These are phyloP conservation scores for Solanum ossicruentum DNA, from an alignment of 257 asterid genomes.

Conservation along the genomic window DNA sequence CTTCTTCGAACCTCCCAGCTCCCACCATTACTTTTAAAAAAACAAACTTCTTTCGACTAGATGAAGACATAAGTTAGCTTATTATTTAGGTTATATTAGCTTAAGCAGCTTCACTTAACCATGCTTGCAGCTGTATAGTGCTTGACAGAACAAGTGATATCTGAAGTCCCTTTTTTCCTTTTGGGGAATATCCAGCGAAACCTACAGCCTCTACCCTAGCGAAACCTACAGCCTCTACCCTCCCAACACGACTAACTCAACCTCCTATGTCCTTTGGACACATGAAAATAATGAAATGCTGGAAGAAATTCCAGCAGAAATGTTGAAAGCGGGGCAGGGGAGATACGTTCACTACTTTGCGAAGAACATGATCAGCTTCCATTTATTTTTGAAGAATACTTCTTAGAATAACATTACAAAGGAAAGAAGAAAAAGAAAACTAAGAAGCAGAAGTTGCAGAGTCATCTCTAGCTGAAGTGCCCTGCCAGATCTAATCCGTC, in stretches of 20 bases:
- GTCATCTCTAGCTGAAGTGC: neutral
- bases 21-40: neutral
- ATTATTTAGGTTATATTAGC: neutral
- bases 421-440: neutral
- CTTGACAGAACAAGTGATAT: neutral
- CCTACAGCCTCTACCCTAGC: neutral
- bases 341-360: neutral
- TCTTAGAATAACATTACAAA: neutral
- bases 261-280: neutral
- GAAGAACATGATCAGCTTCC: neutral
- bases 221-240: neutral
- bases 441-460: neutral
- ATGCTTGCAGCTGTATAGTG: neutral
- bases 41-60: too few relatives aligned
- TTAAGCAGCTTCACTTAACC: neutral
- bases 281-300: neutral
- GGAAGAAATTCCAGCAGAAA: neutral
- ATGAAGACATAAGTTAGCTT: neutral
- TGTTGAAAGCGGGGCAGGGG: neutral
- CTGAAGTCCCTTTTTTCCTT: neutral
- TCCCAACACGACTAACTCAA: too few relatives aligned
- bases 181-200: neutral
- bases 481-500: neutral
- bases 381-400: neutral
- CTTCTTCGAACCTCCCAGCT: neutral